A percentile compares a stretch with the other conserved stretches of the same genome.
These are phyloP conservation scores for Candida ponderosae DNA, from an alignment of 805 yeast species.

Conservation along the genomic window DNA sequence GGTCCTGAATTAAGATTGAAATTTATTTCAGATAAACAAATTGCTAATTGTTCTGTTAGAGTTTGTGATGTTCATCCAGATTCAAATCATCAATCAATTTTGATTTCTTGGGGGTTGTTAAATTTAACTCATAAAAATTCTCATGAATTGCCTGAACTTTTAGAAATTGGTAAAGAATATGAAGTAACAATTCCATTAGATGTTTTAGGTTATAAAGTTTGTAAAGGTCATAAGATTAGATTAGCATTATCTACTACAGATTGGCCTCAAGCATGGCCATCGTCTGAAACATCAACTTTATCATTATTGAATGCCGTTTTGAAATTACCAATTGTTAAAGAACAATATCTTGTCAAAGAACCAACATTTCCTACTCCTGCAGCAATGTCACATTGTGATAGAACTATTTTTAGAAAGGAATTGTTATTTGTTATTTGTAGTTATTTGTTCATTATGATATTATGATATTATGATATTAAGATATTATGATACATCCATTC, in stretches of 20 bases:
- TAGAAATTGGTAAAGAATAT: conserved; percentile 25
- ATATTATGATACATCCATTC: too few species aligned
- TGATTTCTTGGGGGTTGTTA: conserved; percentile 39
- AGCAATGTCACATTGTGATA: conserved; percentile 21
- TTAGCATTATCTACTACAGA: conserved; percentile 36
- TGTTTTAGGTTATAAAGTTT: conserved; percentile 29
- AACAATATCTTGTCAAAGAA: conserved; percentile 4
- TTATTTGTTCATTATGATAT: too few species aligned
- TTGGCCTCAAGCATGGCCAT: conserved; percentile 43
- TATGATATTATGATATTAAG: too few species aligned
- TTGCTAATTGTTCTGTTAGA: conserved; percentile 33
- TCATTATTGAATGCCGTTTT: conserved; percentile 24
- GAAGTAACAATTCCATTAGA: conserved; percentile 28
- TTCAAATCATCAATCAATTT: conserved; percentile 24
- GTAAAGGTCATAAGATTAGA: conserved; percentile 30
- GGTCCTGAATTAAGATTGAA: conserved; percentile 26
- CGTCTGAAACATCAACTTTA: conserved; percentile 31
- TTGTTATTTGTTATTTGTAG: conserved; percentile 9
- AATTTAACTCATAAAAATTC: conserved; percentile 34
- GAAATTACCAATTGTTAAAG: conserved; percentile 22
- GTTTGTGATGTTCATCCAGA: conserved; percentile 33
- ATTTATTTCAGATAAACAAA: conserved; percentile 27
- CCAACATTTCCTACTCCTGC: conserved; percentile 24
- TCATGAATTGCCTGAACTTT: conserved; percentile 30
- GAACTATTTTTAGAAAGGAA: conserved; percentile 19